Percentiles rank a stretch among this genome's conserved stretches.
Evolutionary conservation across 2,329 filamentous ascomycete species (phyloP).

Genomic region (Trichophyton mentagrophytes): DNA sequence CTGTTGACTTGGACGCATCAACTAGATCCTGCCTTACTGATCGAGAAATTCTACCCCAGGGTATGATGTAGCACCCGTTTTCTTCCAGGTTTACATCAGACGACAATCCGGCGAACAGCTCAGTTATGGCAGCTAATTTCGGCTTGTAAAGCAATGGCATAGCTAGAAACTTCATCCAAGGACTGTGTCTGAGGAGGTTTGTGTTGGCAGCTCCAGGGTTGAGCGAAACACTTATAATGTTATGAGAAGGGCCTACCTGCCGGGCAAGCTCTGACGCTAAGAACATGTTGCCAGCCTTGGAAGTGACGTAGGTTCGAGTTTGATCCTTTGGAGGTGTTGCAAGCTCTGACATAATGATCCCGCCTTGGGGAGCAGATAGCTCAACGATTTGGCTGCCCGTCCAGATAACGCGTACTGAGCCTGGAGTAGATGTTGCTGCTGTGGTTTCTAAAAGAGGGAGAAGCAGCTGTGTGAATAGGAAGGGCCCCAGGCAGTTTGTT

Average conservation of each 20-base stretch:
- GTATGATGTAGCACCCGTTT: slow-evolving; percentile 12
- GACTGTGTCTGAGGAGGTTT: slow-evolving; percentile 18
- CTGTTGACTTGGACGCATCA: slow-evolving; percentile 14
- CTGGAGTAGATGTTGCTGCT: slow-evolving; percentile 14
- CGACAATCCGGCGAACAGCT: slow-evolving; percentile 37
- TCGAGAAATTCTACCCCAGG: slow-evolving; percentile 12
- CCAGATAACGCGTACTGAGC: slow-evolving; percentile 28
- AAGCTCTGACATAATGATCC: slow-evolving; percentile 21
- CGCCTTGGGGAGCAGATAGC: slow-evolving; percentile 6
- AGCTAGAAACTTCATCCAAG: slow-evolving; percentile 13
- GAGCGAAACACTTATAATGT: slow-evolving; percentile 11
- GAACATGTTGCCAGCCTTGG: slow-evolving; percentile 28
- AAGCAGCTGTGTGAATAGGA: slow-evolving; percentile 29
- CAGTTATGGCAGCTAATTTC: slow-evolving; percentile 35
- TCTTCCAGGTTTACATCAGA: slow-evolving; percentile 26
- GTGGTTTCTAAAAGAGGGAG: slow-evolving; percentile 24
- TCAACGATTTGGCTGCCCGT: slow-evolving; percentile 12
- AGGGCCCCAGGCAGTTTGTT: slow-evolving; percentile 31
- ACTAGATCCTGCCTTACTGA: slow-evolving; percentile 14
- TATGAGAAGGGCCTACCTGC: slow-evolving; percentile 12
- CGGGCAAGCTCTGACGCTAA: slow-evolving; percentile 23
- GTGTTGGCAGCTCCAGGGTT: slow-evolving; percentile 28
- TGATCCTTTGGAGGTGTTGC: slow-evolving; percentile 13
- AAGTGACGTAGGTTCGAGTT: slow-evolving; percentile 21
- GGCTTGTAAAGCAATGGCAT: slow-evolving; percentile 20